A percentile compares a stretch with the other conserved stretches of the same genome.
Evolutionary conservation across 495 filamentous ascomycete genomes (phyloP).

Genomic region (Margaritispora aquatica): DNA sequence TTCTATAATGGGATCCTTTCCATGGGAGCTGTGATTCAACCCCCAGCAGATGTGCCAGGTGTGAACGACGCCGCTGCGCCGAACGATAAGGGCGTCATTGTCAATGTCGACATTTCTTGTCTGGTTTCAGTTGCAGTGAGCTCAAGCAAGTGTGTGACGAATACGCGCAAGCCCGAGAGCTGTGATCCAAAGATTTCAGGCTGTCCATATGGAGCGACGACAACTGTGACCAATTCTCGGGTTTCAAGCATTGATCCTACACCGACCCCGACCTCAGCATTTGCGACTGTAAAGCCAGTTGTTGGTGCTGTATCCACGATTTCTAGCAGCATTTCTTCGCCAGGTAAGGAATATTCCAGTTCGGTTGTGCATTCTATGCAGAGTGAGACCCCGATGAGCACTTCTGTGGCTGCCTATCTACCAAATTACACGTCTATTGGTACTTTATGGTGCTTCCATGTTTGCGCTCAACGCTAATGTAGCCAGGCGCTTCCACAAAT

Average conservation of each 20-base stretch:
- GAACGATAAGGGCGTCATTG: not conserved
- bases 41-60: not conserved
- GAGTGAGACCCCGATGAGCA: not conserved
- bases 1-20: conserved; percentile 38
- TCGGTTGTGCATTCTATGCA: not conserved
- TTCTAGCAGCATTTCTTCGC: not conserved
- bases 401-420: not conserved
- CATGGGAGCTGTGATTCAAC: not conserved
- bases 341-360: not conserved
- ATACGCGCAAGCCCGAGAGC: not conserved
- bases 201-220: not conserved
- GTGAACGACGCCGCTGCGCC: not conserved
- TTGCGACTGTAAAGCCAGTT: not conserved
- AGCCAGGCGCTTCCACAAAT: not conserved
- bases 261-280: not conserved
- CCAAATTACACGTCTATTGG: not conserved
- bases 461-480: not conserved
- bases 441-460: not conserved
- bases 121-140: not conserved
- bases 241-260: not conserved
- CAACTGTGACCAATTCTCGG: not conserved
- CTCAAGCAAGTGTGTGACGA: not conserved
- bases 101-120: not conserved
- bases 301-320: not conserved
- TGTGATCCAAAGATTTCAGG: not conserved